Conservation (phyloP, 352 stramenopile species). For the Pelagophyceae sp. region DNA sequence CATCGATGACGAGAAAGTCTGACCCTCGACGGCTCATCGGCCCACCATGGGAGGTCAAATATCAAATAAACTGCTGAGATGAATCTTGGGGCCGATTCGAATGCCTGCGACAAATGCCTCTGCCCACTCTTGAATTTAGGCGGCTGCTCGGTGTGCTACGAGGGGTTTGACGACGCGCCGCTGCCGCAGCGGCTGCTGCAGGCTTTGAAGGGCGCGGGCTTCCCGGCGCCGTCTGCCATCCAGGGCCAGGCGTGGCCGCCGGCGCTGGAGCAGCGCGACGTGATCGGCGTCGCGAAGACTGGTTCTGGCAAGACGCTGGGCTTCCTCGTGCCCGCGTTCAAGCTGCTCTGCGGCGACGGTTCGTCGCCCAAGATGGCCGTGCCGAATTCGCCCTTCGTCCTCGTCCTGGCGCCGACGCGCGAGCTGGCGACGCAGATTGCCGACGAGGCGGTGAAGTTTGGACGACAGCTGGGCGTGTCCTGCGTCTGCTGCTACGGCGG, state of each 20-base stretch:
- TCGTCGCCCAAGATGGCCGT: not conserved
- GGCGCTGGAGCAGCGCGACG: constrained; percentile 77
- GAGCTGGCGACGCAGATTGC: constrained; percentile 93
- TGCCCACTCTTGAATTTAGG: constrained; percentile 1
- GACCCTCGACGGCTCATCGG: too few species aligned
- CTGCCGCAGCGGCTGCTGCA: constrained; percentile 47
- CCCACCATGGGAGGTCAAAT: too few species aligned
- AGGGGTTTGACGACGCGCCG: constrained; percentile 45
- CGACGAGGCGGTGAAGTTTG: constrained; percentile 80
- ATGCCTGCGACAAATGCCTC: not conserved
- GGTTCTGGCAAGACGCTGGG: constrained; percentile 93
- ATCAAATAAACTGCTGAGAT: too few species aligned
- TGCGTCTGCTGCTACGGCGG: constrained; percentile 82
- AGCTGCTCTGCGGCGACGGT: constrained; percentile 41
- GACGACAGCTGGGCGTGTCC: constrained; percentile 51
- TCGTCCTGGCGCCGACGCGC: constrained; percentile 90
- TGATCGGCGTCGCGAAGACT: constrained; percentile 97
- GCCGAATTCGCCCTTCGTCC: constrained; percentile 55
- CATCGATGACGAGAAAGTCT: constrained; percentile 20
- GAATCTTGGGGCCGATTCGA: too few species aligned
- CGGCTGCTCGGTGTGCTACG: not conserved
- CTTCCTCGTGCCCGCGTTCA: constrained; percentile 87
- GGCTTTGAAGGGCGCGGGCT: constrained; percentile 46
- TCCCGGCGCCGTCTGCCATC: constrained; percentile 49
- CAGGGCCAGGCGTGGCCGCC: constrained; percentile 58